Base-by-base conservation (phyloP, 306 rosid species). In the Acacia acuminata region DNA sequence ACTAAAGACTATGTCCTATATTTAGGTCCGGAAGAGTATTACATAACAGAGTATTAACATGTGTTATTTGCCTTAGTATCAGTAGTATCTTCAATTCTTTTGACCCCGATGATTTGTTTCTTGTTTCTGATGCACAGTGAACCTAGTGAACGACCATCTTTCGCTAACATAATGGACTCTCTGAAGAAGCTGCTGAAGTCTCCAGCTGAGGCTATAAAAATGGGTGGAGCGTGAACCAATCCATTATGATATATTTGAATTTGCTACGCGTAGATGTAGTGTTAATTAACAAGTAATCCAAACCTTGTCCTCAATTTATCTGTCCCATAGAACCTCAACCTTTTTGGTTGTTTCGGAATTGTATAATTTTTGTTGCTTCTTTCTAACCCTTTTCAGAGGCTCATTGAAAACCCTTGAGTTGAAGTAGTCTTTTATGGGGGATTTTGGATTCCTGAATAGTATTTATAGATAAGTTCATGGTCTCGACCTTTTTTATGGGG, bases 111-210 rank as follows among this genome's bases (percentile, higher is more conserved):
- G 16, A 3, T 74, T 45, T 45, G 24, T 34, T 80, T 45, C 66
- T 79, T 83, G 50, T 48, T 71, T 50, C 14, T 82, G 56, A 85
- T 79, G 14, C 53, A 82, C 92, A 96, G 99, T 71, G 96, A 90
- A 78, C 98, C 99, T 5, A 78, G 17, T 65, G 87, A 90, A 70
- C 96, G 98, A 71, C 99, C 99, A 17, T 82, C 94, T 45, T 91
- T 96, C 25, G 47, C 73, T 10, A 82, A 84, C 60, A 96, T 93
- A 80, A 94, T 96, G 0, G 92, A 89, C 1, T 85, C 98, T 10
- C 82, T 96, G 79, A 96, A 93, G 92, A 96, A 92, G 92, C 83
- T 96, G 87, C 85, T 93, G 11, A 94, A 83, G 83, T 88, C 98
- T 83, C 99, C 98, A 6, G 85, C 76, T 81, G 94, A 90, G 83